A percentile compares a stretch with the other conserved stretches of the same genome.
Conservation (phyloP, 2,329 filamentous ascomycete species). For the Ceratocystis harringtonii region DNA sequence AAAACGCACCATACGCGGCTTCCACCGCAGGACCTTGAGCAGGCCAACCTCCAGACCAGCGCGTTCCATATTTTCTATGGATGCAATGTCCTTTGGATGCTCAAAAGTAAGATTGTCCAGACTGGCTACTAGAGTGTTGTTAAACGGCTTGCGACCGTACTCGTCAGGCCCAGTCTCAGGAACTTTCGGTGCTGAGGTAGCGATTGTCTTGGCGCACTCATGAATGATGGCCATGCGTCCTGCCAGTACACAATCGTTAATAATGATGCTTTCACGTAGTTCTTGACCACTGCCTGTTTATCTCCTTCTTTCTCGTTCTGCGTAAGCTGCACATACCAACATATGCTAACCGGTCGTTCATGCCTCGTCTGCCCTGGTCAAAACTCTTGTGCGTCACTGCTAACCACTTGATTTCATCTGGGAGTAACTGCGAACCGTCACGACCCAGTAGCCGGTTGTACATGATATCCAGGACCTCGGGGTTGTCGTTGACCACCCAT, state of each 20-base stretch:
- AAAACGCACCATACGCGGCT: slow-evolving; percentile 57
- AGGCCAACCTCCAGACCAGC: slow-evolving; percentile 60
- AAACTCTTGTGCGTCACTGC: slow-evolving; percentile 97
- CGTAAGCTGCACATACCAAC: slow-evolving; percentile 16
- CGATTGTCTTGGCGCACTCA: slow-evolving; percentile 37
- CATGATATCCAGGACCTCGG: slow-evolving; percentile 56
- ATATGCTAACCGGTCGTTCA: slow-evolving; percentile 75
- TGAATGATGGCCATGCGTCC: slow-evolving; percentile 22
- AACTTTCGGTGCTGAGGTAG: slow-evolving; percentile 29
- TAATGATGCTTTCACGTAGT: background rate
- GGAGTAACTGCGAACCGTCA: slow-evolving; percentile 56
- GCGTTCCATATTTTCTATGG: slow-evolving; percentile 48
- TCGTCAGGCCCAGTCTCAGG: slow-evolving; percentile 27
- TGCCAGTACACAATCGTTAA: slow-evolving; percentile 14
- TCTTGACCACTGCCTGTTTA: background rate
- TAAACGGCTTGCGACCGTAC: slow-evolving; percentile 48
- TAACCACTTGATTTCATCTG: slow-evolving; percentile 91
- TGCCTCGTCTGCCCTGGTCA: slow-evolving; percentile 83
- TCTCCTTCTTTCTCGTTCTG: background rate
- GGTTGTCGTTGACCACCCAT: slow-evolving; percentile 63
- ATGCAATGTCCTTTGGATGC: slow-evolving; percentile 46
- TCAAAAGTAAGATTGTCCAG: slow-evolving; percentile 53
- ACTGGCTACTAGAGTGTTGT: slow-evolving; percentile 55
- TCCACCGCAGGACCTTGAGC: slow-evolving; percentile 69
- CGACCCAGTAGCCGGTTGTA: slow-evolving; percentile 63